phyloP scores from a whole-genome alignment of 108 stramenopile species.

The Phaeodactylum tricornutum region DNA sequence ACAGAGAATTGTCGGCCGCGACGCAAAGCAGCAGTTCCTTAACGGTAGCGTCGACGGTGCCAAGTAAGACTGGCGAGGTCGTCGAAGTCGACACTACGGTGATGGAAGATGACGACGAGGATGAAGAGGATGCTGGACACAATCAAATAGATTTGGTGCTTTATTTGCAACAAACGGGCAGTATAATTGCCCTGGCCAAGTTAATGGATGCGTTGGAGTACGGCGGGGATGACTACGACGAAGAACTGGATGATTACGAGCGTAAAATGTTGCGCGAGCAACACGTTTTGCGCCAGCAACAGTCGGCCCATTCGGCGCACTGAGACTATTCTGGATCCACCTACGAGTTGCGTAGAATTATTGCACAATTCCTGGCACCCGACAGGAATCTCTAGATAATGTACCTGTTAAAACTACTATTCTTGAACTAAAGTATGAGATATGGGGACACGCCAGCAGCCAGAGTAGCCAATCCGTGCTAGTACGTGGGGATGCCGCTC shows the following conservation, averaged over 20 bases:
- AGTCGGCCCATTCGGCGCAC: conserved; percentile 3
- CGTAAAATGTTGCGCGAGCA: conserved; percentile 29
- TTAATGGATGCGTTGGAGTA: conserved; percentile 77
- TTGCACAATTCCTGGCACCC: too few relatives aligned
- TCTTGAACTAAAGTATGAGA: too few relatives aligned
- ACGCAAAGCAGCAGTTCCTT: too few relatives aligned
- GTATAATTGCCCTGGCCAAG: conserved; percentile 78
- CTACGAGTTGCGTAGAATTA: too few relatives aligned
- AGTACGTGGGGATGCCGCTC: too few relatives aligned
- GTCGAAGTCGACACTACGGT: background rate
- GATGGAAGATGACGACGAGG: conserved; percentile 21
- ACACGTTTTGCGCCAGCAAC: conserved; percentile 16
- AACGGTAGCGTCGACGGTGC: too few relatives aligned
- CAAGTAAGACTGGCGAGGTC: too few relatives aligned
- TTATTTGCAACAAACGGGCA: conserved; percentile 74
- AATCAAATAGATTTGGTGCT: conserved; percentile 72
- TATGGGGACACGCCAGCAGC: too few relatives aligned
- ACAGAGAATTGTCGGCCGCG: too few relatives aligned
- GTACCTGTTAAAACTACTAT: too few relatives aligned
- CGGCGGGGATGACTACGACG: conserved; percentile 44
- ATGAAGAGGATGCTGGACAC: conserved; percentile 36
- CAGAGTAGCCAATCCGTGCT: too few relatives aligned
- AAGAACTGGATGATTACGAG: conserved; percentile 17
- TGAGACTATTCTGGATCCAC: conserved; percentile 10
- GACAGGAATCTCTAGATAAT: too few relatives aligned